These are phyloP conservation scores for Hura crepitans DNA, from an alignment of 441 rosid genomes.

Conservation along the genomic window DNA sequence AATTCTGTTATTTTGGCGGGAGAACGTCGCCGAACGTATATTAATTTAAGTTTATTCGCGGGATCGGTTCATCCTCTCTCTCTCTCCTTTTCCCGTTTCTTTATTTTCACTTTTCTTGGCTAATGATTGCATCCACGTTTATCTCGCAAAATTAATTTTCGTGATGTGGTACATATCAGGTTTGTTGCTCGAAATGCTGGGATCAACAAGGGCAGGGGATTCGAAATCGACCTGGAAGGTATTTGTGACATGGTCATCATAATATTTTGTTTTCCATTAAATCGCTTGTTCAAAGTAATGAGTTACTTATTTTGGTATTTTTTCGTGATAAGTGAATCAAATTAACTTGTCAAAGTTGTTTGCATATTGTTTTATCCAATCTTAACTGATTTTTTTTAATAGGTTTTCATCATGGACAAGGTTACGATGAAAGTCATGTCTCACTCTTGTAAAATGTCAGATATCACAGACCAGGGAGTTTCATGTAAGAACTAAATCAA, in stretches of 20 bases:
- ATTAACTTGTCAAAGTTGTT: background rate
- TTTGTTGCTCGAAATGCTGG: conserved; percentile 79
- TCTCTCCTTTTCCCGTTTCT: background rate
- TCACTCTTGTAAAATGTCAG: conserved; percentile 87
- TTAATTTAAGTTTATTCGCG: background rate
- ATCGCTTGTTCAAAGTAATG: background rate
- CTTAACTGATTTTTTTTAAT: conserved; percentile 19
- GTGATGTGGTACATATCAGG: conserved; percentile 36
- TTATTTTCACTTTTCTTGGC: background rate
- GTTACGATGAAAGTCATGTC: conserved; percentile 94
- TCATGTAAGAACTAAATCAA: conserved; percentile 52
- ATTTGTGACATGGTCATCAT: conserved; percentile 1
- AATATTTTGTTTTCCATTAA: background rate
- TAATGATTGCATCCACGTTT: background rate
- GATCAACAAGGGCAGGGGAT: conserved; percentile 61
- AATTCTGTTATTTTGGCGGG: conserved; percentile 13
- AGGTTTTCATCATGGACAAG: conserved; percentile 95
- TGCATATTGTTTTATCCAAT: background rate
- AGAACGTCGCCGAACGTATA: background rate
- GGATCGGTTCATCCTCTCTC: background rate
- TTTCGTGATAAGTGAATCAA: background rate
- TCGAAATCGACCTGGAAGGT: conserved; percentile 84
- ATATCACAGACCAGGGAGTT: conserved; percentile 92
- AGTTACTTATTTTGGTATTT: background rate
- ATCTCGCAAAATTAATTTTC: conserved; percentile 1